These are phyloP conservation scores for Annona squamosa DNA, from an alignment of 164 flowering plant species.

Conservation along the genomic window DNA sequence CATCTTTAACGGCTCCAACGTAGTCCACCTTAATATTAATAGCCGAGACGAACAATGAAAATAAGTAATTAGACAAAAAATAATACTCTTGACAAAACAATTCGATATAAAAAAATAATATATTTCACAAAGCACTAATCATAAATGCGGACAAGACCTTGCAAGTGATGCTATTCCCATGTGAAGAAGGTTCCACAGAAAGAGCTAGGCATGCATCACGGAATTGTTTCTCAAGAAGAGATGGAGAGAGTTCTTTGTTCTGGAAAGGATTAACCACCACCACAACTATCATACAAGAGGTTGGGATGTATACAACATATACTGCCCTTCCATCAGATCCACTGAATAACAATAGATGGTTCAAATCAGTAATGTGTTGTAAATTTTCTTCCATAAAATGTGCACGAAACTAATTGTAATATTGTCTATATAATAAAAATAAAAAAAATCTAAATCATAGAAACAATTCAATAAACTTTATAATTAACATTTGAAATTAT, in stretches of 20 bases:
- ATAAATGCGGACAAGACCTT: conserved; percentile 38
- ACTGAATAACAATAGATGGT: conserved; percentile 31
- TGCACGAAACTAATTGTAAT: too few species aligned
- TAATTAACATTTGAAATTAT: too few species aligned
- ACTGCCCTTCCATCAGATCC: conserved; percentile 76
- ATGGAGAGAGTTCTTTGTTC: conserved; percentile 62
- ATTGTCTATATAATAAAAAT: too few species aligned
- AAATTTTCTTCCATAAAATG: not conserved
- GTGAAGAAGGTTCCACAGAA: conserved; percentile 37
- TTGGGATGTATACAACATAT: conserved; percentile 62
- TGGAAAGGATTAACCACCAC: conserved; percentile 84
- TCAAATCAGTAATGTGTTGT: not conserved
- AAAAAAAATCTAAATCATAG: too few species aligned
- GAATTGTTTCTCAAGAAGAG: conserved; percentile 69
- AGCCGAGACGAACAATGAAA: conserved; percentile 3
- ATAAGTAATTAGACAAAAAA: conserved; percentile 4
- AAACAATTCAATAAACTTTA: too few species aligned
- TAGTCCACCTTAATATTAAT: conserved; percentile 60
- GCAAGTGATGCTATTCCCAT: conserved; percentile 36
- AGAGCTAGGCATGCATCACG: conserved; percentile 74
- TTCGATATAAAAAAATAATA: not conserved
- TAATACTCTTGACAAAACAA: not conserved
- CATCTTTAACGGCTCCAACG: conserved; percentile 66
- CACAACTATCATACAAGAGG: conserved; percentile 43
- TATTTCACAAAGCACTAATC: not conserved